Percentiles rank a stretch among this genome's conserved stretches.
phyloP scores from a whole-genome alignment of 495 filamentous ascomycete species.

The Tetracladium marchalianum region DNA sequence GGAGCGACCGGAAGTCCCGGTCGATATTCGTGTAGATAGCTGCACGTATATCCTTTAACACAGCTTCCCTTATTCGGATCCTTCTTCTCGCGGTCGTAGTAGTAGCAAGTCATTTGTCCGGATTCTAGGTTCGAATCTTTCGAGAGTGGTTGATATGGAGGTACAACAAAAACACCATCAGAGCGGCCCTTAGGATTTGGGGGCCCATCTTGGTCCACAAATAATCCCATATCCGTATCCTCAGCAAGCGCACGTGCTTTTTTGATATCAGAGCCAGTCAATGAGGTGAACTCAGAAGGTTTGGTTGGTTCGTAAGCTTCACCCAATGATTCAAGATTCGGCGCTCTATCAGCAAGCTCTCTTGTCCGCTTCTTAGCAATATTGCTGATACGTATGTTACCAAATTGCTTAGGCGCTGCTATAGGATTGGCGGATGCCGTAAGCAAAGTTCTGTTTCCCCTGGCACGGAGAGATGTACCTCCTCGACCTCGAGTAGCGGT shows the following conservation, averaged over 20 bases:
- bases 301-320: slow-evolving; percentile 12
- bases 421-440: slow-evolving; percentile 2
- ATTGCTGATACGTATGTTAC: slow-evolving; percentile 7
- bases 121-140: background rate
- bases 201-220: too few relatives aligned
- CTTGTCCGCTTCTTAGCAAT: slow-evolving; percentile 14
- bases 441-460: slow-evolving; percentile 18
- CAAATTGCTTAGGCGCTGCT: slow-evolving; percentile 8
- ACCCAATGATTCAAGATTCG: slow-evolving; percentile 12
- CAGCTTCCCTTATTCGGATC: background rate
- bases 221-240: too few relatives aligned
- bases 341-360: slow-evolving; percentile 11
- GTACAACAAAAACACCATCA: background rate
- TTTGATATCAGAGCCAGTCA: slow-evolving; percentile 5
- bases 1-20: slow-evolving; percentile 2
- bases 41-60: background rate
- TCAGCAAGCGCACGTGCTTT: background rate
- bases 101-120: slow-evolving; percentile 5
- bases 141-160: background rate
- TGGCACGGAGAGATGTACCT: background rate
- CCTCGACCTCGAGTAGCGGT: slow-evolving; percentile 12
- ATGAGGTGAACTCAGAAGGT: background rate
- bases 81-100: slow-evolving; percentile 1
- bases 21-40: slow-evolving; percentile 1
- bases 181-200: too few relatives aligned